Percentiles rank a stretch among this genome's conserved stretches.
Evolutionary conservation across 192 early-diverging fungal species (phyloP).

Genomic region (Jimgerdemannia flammicorona): DNA sequence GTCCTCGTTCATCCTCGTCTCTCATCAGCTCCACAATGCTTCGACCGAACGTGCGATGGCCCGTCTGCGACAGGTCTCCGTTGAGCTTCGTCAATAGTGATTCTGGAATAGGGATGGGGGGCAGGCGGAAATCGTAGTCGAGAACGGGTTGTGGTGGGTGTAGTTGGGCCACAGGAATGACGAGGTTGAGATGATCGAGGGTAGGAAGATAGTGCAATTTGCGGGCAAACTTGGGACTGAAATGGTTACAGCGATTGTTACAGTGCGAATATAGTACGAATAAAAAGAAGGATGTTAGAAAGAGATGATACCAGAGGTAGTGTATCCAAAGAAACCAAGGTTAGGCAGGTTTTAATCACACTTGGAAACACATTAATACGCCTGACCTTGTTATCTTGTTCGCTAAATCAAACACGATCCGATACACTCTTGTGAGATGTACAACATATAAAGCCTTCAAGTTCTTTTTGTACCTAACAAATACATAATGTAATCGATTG

Average conservation of each 20-base stretch:
- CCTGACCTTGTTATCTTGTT: constrained; percentile 78
- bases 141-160: constrained; percentile 69
- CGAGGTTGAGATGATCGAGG: constrained; percentile 59
- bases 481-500: neutral
- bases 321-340: no score
- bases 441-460: constrained; percentile 90
- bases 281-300: no score
- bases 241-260: constrained; percentile 1
- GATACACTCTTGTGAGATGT: constrained; percentile 82
- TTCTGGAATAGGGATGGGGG: neutral
- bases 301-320: no score
- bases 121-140: constrained; percentile 37
- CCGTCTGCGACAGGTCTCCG: constrained; percentile 19
- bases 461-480: constrained; percentile 85
- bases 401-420: constrained; percentile 81
- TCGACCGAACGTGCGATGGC: constrained; percentile 67
- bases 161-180: constrained; percentile 71
- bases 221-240: constrained; percentile 87
- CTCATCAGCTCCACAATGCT: constrained; percentile 75
- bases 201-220: constrained; percentile 82
- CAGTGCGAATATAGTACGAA: no score
- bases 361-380: neutral
- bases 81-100: constrained; percentile 20
- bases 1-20: constrained; percentile 46
- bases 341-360: no score